A percentile compares a stretch with the other conserved stretches of the same genome.
These are phyloP conservation scores for Cajanus cajan DNA, from an alignment of 306 rosid genomes.

Conservation along the genomic window DNA sequence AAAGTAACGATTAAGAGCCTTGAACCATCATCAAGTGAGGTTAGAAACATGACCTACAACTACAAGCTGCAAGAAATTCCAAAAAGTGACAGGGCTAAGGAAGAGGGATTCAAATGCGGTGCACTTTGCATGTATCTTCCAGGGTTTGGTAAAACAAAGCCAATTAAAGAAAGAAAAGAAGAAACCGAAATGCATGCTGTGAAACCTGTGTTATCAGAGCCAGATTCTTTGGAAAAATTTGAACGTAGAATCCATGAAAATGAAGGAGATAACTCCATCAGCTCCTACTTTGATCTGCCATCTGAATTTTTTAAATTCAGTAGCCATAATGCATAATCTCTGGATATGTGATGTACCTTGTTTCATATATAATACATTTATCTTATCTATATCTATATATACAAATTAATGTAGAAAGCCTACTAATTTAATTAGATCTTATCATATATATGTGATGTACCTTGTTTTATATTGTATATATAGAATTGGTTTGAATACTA, in stretches of 20 bases:
- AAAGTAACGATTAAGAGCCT: neutral
- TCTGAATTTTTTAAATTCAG: conserved; percentile 4
- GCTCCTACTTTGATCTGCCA: conserved; percentile 3
- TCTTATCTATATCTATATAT: neutral
- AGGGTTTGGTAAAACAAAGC: neutral
- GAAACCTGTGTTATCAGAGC: neutral
- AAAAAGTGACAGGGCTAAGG: neutral
- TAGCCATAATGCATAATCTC: neutral
- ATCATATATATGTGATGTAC: too few relatives aligned
- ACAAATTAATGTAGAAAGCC: neutral
- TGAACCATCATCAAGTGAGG: neutral
- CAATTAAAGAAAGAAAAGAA: neutral
- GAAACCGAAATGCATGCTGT: neutral
- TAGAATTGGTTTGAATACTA: too few relatives aligned
- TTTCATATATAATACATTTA: too few relatives aligned
- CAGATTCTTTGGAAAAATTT: neutral
- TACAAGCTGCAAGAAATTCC: neutral
- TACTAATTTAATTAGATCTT: too few relatives aligned
- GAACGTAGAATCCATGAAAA: neutral
- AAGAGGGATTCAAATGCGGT: neutral
- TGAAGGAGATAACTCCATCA: neutral
- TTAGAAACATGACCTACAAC: neutral
- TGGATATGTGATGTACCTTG: neutral
- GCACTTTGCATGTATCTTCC: neutral
- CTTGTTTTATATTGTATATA: too few relatives aligned